Conservation (phyloP, 1,284 basidiomycete species). For the Amylostereum chailletii region DNA sequence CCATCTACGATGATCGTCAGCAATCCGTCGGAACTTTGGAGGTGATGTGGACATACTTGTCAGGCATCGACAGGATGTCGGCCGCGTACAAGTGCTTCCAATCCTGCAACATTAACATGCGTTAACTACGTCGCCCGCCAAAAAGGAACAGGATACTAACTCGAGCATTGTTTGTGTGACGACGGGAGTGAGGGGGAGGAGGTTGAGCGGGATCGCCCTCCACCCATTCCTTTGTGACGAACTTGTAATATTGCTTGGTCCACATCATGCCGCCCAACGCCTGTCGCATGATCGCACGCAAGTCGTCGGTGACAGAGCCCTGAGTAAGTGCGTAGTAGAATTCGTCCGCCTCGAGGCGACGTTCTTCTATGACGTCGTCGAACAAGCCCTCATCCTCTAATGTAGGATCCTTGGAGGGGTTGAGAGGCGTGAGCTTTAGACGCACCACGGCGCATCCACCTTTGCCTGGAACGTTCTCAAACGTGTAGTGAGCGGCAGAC, state of each 20-base stretch:
- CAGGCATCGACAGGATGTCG: slow-evolving; percentile 97
- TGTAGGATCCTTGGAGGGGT: slow-evolving; percentile 67
- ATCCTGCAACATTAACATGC: slow-evolving; percentile 37
- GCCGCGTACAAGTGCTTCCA: slow-evolving; percentile 95
- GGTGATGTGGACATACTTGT: slow-evolving; percentile 54
- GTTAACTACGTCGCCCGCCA: background rate
- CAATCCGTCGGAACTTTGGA: background rate
- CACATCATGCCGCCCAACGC: slow-evolving; percentile 98
- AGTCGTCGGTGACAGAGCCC: slow-evolving; percentile 83
- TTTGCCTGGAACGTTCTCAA: slow-evolving; percentile 78
- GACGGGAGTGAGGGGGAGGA: slow-evolving; percentile 85
- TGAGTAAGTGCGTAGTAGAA: slow-evolving; percentile 82
- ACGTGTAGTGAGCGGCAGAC: slow-evolving; percentile 85
- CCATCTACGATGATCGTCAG: slow-evolving; percentile 50
- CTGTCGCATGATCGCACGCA: slow-evolving; percentile 94
- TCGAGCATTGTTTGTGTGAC: slow-evolving; percentile 42
- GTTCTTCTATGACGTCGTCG: slow-evolving; percentile 83
- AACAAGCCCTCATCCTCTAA: slow-evolving; percentile 88
- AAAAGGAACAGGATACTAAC: background rate
- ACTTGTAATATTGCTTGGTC: slow-evolving; percentile 97
- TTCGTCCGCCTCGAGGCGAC: slow-evolving; percentile 89
- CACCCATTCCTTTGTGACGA: slow-evolving; percentile 94
- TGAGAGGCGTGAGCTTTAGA: slow-evolving; percentile 81
- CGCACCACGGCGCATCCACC: slow-evolving; percentile 96
- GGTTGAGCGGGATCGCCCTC: slow-evolving; percentile 94